Percentiles rank a stretch among this genome's conserved stretches.
These are phyloP conservation scores for Trichoderma sp. DNA, from an alignment of 2,329 filamentous ascomycete genomes.

Conservation along the genomic window DNA sequence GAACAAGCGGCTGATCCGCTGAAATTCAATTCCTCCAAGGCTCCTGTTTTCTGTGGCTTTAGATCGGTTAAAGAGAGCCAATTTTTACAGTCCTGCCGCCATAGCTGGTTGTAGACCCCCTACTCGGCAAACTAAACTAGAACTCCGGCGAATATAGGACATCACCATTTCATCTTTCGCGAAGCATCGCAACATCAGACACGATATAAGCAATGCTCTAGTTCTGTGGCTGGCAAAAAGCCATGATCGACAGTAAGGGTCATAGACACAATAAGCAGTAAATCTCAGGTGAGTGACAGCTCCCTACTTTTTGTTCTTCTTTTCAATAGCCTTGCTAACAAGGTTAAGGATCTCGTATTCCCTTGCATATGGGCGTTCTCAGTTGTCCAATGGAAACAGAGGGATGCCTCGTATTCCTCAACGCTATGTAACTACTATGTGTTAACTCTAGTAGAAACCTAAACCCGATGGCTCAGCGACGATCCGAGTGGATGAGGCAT, in stretches of 20 bases:
- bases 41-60: background rate
- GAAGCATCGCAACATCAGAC: background rate
- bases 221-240: background rate
- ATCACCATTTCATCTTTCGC: background rate
- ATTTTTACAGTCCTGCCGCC: background rate
- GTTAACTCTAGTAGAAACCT: conserved; percentile 22
- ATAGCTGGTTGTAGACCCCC: background rate
- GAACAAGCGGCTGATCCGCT: conserved; percentile 9
- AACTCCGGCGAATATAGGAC: background rate
- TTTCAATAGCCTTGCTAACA: conserved; percentile 16
- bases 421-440: conserved; percentile 2
- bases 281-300: background rate
- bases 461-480: conserved; percentile 14
- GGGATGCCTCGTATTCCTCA: conserved; percentile 23
- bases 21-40: conserved; percentile 10
- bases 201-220: background rate
- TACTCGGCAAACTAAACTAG: background rate
- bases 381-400: conserved; percentile 16
- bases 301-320: background rate
- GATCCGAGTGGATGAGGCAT: conserved; percentile 20
- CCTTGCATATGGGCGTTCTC: conserved; percentile 20
- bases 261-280: background rate
- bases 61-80: background rate
- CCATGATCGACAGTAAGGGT: conserved; percentile 1
- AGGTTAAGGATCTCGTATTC: conserved; percentile 28